These are phyloP conservation scores for Phlyctochytrium bullatum DNA, from an alignment of 192 early-diverging fungal genomes.

Conservation along the genomic window DNA sequence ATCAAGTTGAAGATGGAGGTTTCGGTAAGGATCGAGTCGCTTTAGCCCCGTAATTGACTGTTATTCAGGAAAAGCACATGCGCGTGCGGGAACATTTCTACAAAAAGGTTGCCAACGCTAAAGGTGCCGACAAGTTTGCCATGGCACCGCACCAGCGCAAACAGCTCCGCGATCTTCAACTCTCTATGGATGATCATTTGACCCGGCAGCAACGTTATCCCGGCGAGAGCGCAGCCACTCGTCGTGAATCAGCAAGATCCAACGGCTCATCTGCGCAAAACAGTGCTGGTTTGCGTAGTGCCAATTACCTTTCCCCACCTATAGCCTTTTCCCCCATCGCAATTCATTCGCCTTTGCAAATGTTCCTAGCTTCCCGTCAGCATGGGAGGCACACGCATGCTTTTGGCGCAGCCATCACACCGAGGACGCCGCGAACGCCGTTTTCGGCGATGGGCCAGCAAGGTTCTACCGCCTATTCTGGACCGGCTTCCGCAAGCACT, in stretches of 20 bases:
- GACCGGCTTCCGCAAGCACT: neutral
- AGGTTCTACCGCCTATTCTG: neutral
- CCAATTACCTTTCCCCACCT: neutral
- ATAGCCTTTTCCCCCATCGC: neutral
- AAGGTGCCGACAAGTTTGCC: neutral
- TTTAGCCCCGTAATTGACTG: neutral
- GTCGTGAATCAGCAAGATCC: too few relatives aligned
- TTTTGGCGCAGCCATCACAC: neutral
- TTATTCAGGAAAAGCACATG: neutral
- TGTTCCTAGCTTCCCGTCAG: neutral
- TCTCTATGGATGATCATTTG: neutral
- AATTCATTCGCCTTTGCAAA: neutral
- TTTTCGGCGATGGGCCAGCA: neutral
- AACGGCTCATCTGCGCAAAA: neutral
- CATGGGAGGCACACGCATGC: too few relatives aligned
- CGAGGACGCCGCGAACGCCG: neutral
- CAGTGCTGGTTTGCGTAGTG: neutral
- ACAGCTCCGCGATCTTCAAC: neutral
- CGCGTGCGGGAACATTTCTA: neutral
- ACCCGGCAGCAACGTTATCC: too few relatives aligned
- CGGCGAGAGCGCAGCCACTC: too few relatives aligned
- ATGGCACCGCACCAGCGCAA: neutral
- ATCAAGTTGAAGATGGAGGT: constrained; percentile 26
- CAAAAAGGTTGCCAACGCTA: neutral
- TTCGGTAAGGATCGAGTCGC: constrained; percentile 3